A percentile compares a stretch with the other conserved stretches of the same genome.
These are phyloP conservation scores for Leccinellum luteum DNA, from an alignment of 768 basidiomycete species.

Conservation along the genomic window DNA sequence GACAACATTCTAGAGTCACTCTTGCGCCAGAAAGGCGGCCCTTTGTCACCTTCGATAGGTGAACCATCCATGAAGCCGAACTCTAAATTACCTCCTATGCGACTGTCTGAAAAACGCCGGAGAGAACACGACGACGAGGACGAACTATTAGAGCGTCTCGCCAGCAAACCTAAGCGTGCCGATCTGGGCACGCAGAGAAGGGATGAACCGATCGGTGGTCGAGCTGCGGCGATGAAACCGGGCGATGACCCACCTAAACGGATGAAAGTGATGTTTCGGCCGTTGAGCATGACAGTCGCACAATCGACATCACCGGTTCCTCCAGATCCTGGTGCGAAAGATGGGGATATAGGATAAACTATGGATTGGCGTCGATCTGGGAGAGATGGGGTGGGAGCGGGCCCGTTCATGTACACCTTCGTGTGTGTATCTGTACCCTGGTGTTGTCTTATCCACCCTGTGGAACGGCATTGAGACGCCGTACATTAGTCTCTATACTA, in stretches of 20 bases:
- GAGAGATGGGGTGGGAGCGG: too few relatives aligned
- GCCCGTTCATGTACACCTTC: too few relatives aligned
- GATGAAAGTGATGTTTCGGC: slow-evolving; percentile 70
- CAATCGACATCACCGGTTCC: slow-evolving; percentile 41
- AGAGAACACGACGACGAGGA: slow-evolving; percentile 72
- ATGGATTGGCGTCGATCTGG: slow-evolving; percentile 18
- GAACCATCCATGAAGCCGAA: slow-evolving; percentile 27
- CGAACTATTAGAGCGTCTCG: slow-evolving; percentile 59
- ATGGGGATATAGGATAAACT: slow-evolving; percentile 68
- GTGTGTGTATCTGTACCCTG: slow-evolving; percentile 1
- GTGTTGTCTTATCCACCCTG: slow-evolving; percentile 7
- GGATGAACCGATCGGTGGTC: slow-evolving; percentile 21
- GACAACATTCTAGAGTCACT: slow-evolving; percentile 55
- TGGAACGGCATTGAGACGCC: neutral
- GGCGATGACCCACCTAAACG: slow-evolving; percentile 56
- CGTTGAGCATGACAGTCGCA: slow-evolving; percentile 25
- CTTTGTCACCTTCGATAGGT: slow-evolving; percentile 38
- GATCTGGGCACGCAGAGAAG: slow-evolving; percentile 50
- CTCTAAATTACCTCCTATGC: slow-evolving; percentile 41
- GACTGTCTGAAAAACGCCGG: slow-evolving; percentile 67
- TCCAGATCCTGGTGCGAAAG: slow-evolving; percentile 67
- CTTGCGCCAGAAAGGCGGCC: slow-evolving; percentile 35
- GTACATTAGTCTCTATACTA: slow-evolving; percentile 7
- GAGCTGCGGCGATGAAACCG: slow-evolving; percentile 27
- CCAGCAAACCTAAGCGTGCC: slow-evolving; percentile 53